Conservation (phyloP, 1,139 yeast genomes). For the Kluyveromyces sp. region DNA sequence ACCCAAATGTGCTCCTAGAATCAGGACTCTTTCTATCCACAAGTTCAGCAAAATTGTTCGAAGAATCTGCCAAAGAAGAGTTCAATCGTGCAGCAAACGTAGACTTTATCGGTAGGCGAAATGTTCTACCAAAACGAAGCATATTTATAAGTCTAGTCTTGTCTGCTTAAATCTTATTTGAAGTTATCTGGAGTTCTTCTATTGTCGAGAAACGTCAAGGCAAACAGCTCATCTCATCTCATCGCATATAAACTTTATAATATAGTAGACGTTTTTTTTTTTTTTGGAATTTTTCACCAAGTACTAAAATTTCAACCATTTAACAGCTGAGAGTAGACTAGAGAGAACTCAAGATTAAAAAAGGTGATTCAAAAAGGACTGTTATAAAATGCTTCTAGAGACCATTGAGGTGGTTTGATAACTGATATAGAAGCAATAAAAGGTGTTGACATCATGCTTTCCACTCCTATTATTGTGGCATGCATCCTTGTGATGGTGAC, state of each 20-base stretch:
- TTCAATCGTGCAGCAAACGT: background rate
- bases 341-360: background rate
- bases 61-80: background rate
- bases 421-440: background rate
- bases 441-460: background rate
- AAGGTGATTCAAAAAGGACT: too few relatives aligned
- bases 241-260: background rate
- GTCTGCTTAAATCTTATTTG: background rate
- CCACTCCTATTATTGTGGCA: constrained; percentile 14
- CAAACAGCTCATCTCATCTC: background rate
- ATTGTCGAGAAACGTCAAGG: too few relatives aligned
- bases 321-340: background rate
- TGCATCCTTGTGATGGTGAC: constrained; percentile 20
- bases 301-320: background rate
- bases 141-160: background rate
- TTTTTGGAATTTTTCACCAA: background rate
- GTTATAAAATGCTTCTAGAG: too few relatives aligned
- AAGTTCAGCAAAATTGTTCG: constrained; percentile 1
- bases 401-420: too few relatives aligned
- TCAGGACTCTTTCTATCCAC: background rate
- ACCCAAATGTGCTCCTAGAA: constrained; percentile 35
- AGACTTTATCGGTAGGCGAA: background rate
- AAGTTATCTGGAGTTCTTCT: too few relatives aligned
- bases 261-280: background rate
- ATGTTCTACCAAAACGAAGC: background rate